Conservation (phyloP, 2,329 filamentous ascomycete genomes). For the Botrytis cinerea region DNA sequence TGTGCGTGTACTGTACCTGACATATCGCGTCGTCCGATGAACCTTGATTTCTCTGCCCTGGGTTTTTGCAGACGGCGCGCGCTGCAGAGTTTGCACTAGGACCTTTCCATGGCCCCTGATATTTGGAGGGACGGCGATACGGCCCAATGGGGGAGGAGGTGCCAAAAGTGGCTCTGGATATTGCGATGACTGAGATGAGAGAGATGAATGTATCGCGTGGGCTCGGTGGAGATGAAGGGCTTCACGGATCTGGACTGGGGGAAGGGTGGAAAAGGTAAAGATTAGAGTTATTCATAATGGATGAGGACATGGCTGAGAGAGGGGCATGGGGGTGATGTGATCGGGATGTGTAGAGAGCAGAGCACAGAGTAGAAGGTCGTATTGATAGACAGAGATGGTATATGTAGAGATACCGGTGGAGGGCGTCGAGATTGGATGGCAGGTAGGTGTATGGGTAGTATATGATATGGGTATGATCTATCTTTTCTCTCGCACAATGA, state of each 20-base stretch:
- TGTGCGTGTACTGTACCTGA: background rate
- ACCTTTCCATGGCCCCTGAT: background rate
- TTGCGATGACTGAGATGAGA: background rate
- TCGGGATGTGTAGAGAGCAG: background rate
- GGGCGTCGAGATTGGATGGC: background rate
- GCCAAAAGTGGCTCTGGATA: background rate
- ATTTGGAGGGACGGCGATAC: background rate
- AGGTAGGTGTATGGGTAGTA: background rate
- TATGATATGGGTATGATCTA: too few species aligned
- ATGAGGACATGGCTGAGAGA: background rate
- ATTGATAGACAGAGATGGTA: background rate
- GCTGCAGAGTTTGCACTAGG: background rate
- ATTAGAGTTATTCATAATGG: background rate
- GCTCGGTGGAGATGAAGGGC: background rate
- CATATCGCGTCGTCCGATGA: background rate
- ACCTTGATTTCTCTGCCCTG: background rate
- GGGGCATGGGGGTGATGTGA: background rate
- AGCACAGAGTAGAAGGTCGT: background rate
- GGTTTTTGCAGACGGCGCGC: background rate
- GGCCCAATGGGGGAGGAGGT: background rate
- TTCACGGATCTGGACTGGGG: background rate
- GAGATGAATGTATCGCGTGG: background rate
- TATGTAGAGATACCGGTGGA: background rate
- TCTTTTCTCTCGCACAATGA: too few species aligned
- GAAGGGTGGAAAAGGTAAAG: background rate